Conservation (phyloP, 2,329 filamentous ascomycete genomes). For the Juglanconis juglandina region DNA sequence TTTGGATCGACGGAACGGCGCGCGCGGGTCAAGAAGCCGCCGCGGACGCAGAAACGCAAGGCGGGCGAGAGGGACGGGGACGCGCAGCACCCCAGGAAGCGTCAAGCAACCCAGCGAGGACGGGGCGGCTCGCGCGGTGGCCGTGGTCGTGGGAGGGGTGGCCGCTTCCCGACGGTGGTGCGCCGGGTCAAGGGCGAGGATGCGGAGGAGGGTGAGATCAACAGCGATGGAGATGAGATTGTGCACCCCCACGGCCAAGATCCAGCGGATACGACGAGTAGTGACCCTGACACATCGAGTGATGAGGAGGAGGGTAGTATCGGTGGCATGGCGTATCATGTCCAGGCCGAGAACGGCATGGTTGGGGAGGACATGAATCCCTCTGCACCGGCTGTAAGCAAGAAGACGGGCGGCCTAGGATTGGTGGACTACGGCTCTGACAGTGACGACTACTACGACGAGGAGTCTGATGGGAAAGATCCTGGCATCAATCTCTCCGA, state of each 20-base stretch:
- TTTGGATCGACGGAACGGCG: constrained; percentile 24
- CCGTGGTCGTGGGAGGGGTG: constrained; percentile 14
- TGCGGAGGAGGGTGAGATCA: constrained; percentile 25
- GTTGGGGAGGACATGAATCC: neutral
- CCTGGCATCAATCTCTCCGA: constrained; percentile 8
- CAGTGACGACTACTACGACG: constrained; percentile 8
- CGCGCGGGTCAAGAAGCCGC: neutral
- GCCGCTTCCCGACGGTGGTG: neutral
- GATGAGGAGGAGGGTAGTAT: constrained; percentile 3
- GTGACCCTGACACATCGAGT: constrained; percentile 16
- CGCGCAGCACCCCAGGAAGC: neutral
- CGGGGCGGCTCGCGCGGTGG: constrained; percentile 6
- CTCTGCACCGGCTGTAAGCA: neutral
- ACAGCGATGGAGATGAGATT: constrained; percentile 21
- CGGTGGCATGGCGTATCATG: neutral
- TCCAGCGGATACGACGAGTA: constrained; percentile 12
- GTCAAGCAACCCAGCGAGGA: constrained; percentile 1
- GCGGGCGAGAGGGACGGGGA: neutral
- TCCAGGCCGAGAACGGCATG: neutral
- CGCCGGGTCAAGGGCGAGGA: neutral
- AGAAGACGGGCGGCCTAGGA: neutral
- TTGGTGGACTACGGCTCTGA: constrained; percentile 17
- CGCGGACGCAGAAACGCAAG: constrained; percentile 8
- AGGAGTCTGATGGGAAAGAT: constrained; percentile 20
- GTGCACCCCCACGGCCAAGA: neutral